Base-by-base conservation (phyloP, 768 basidiomycete species). In the Gelatoporia subvermispora region DNA sequence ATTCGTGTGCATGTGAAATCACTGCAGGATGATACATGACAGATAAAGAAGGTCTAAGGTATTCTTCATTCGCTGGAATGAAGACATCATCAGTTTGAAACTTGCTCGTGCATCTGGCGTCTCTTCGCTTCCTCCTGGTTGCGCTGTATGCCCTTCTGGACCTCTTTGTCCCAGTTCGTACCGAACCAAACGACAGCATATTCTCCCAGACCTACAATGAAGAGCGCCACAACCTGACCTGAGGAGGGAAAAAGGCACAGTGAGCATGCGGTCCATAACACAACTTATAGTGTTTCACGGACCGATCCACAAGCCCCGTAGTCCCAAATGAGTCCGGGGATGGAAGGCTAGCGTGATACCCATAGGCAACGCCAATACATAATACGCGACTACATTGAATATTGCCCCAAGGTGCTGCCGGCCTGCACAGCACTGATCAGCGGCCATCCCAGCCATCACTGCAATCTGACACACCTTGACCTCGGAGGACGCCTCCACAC, bases 141-240 rank as follows among this genome's bases (percentile, higher is more conserved):
- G 25, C 74, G 60, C 31, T 55, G 50, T 1, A 72, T 61, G 0
- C 75, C 74, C 44, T 66, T 70, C 46, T 56, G 56, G 15, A 78
- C 57, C 51, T 78, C 76, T 22, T 63, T 59, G 21, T 76, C 69
- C 76, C 76, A 78, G 46, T 76, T 56, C 11, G 76, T 78, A 1
- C 71, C 72, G 16, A 74, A 62, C 68, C 76, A 77, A 7, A 88
- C 80, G 8, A 80, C 79, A 4, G 58, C 64, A 48, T 86, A 86
- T 64, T 87, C 85, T 18, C 80, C 74, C 13, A 84, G 53, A 1
- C 83, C 85, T n/a, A 88, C 84, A 2, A 79, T 71, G 57, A 85
- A 85, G 4, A 90, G 67, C 0, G 81, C 87, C 20, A 87, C 69
- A 24, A 86, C 85, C 62, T 88, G 87, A 20, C 85, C 86, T 16